Percentiles rank a stretch among this genome's conserved stretches.
These are phyloP conservation scores for Clonostachys rosea DNA, from an alignment of 2,329 filamentous ascomycete genomes.

Conservation along the genomic window DNA sequence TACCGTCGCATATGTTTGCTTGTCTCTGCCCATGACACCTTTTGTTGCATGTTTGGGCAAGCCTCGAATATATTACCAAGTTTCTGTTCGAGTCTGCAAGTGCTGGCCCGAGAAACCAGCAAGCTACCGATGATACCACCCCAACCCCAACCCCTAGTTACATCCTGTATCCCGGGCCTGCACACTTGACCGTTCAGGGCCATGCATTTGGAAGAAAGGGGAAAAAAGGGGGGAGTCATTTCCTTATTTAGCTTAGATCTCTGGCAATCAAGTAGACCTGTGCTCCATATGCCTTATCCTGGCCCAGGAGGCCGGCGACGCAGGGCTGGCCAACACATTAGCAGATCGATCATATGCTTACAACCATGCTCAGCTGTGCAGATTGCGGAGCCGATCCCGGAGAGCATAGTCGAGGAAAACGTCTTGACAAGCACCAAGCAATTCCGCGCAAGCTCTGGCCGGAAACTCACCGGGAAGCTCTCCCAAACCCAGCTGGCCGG, in stretches of 20 bases:
- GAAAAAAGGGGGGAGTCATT: too few species aligned
- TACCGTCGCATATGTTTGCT: neutral
- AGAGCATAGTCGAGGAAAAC: constrained; percentile 19
- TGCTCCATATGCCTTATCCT: too few species aligned
- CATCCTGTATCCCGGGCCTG: too few species aligned
- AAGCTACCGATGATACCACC: too few species aligned
- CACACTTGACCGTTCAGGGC: too few species aligned
- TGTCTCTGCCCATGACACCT: neutral
- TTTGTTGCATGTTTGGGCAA: neutral
- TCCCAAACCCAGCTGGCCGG: constrained; percentile 15
- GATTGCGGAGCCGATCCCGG: constrained; percentile 46
- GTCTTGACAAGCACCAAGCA: constrained; percentile 20
- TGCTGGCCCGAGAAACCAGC: neutral
- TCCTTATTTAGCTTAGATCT: too few species aligned
- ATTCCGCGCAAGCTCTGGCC: constrained; percentile 21
- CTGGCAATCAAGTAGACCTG: too few species aligned
- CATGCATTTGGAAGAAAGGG: too few species aligned
- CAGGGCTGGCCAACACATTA: too few species aligned
- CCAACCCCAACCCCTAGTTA: too few species aligned
- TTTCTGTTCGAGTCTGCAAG: neutral
- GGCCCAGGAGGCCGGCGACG: too few species aligned
- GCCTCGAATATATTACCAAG: neutral
- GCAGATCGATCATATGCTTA: too few species aligned
- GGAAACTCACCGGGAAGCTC: constrained; percentile 25
- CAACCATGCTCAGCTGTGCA: constrained; percentile 38